These are phyloP conservation scores for Kuraishia ogatae DNA, from an alignment of 805 yeast genomes.

Conservation along the genomic window DNA sequence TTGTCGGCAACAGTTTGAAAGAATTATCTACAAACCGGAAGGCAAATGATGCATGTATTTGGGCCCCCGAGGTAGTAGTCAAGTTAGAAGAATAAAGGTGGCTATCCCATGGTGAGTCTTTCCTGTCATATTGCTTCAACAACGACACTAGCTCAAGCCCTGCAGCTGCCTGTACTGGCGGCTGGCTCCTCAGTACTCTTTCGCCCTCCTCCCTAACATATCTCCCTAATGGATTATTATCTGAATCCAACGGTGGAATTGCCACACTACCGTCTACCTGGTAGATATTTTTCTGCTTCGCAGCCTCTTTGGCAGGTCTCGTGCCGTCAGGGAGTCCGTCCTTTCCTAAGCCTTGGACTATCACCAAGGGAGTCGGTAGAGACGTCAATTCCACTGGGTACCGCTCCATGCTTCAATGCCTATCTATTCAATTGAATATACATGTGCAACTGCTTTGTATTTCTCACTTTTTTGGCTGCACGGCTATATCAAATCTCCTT, in stretches of 20 bases:
- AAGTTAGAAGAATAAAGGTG: background rate
- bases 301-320: background rate
- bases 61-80: background rate
- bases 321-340: slow-evolving; percentile 12
- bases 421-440: background rate
- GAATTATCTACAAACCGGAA: slow-evolving; percentile 22
- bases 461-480: too few relatives aligned
- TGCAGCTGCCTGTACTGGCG: slow-evolving; percentile 16
- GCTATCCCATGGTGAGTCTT: slow-evolving; percentile 9
- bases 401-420: slow-evolving; percentile 23
- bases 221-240: background rate
- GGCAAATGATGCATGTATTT: slow-evolving; percentile 12
- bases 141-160: slow-evolving; percentile 21
- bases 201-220: slow-evolving; percentile 5
- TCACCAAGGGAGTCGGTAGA: slow-evolving; percentile 29
- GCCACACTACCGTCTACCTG: background rate
- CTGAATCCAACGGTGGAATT: background rate
- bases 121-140: slow-evolving; percentile 18
- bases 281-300: background rate
- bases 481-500: too few relatives aligned
- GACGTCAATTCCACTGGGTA: slow-evolving; percentile 25
- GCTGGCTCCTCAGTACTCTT: slow-evolving; percentile 10
- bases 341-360: slow-evolving; percentile 32
- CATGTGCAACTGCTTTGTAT: too few relatives aligned
- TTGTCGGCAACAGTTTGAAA: slow-evolving; percentile 13